Evolutionary conservation across 352 stramenopile species (phyloP).

Genomic region (Phytophthora crassamura): DNA sequence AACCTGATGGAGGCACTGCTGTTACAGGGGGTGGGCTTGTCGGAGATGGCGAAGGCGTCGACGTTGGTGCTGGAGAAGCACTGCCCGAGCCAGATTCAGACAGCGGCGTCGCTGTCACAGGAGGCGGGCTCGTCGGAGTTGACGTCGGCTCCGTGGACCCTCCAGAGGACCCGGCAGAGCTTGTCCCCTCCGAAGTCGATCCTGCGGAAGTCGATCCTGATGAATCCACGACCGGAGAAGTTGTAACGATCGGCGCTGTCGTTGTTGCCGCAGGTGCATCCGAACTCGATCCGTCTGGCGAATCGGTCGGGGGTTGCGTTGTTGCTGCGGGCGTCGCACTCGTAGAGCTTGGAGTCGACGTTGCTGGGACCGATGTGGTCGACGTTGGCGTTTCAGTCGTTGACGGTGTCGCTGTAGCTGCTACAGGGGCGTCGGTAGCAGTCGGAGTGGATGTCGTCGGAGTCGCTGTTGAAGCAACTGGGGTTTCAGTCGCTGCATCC

Average conservation of each 20-base stretch:
- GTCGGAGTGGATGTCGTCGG: neutral
- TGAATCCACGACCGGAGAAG: neutral
- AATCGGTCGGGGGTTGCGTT: too few species aligned
- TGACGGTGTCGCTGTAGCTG: neutral
- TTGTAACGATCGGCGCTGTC: too few species aligned
- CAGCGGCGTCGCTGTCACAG: conserved; percentile 26
- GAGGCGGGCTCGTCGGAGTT: conserved; percentile 27
- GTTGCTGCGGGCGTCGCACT: too few species aligned
- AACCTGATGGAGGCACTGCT: conserved; percentile 4
- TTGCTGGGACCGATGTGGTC: too few species aligned
- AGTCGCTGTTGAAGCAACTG: too few species aligned
- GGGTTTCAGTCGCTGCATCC: too few species aligned
- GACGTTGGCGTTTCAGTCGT: too few species aligned
- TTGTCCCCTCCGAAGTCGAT: conserved; percentile 4
- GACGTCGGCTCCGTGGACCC: conserved; percentile 1
- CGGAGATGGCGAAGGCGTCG: conserved; percentile 12
- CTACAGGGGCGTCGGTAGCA: neutral
- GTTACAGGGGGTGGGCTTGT: conserved; percentile 27
- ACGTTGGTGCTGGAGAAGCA: conserved; percentile 6
- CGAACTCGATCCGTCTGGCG: too few species aligned
- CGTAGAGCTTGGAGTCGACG: too few species aligned
- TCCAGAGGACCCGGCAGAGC: conserved; percentile 12
- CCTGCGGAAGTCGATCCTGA: conserved; percentile 2
- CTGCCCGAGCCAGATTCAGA: conserved; percentile 15
- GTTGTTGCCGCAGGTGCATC: too few species aligned